These are phyloP conservation scores for Chaetomium sp. DNA, from an alignment of 2,329 filamentous ascomycete genomes.

Conservation along the genomic window DNA sequence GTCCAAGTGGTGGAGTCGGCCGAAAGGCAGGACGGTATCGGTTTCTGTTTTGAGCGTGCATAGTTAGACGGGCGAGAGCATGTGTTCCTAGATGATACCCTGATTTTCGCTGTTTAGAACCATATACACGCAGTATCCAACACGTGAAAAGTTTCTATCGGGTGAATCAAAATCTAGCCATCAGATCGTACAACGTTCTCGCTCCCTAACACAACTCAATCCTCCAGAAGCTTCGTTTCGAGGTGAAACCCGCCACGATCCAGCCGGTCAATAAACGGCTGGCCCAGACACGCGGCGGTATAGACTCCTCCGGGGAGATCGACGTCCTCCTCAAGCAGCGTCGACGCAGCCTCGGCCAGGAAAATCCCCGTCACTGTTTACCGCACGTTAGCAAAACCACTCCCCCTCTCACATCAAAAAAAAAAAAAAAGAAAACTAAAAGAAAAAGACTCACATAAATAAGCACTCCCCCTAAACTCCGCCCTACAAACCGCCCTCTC, in stretches of 20 bases:
- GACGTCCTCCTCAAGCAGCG: slow-evolving; percentile 62
- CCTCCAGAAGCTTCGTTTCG: slow-evolving; percentile 48
- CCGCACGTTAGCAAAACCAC: slow-evolving; percentile 6
- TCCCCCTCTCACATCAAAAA: background rate
- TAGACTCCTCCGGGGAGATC: slow-evolving; percentile 62
- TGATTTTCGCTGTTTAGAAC: background rate
- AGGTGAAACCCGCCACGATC: slow-evolving; percentile 64
- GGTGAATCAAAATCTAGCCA: background rate
- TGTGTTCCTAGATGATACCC: slow-evolving; percentile 11
- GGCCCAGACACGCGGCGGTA: slow-evolving; percentile 72
- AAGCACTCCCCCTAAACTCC: slow-evolving; percentile 62
- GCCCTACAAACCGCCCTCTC: slow-evolving; percentile 56
- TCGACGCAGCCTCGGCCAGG: slow-evolving; percentile 64
- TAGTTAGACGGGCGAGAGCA: slow-evolving; percentile 6
- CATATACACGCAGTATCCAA: background rate
- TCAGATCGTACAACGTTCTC: background rate
- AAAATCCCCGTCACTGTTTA: slow-evolving; percentile 64
- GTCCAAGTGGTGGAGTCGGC: slow-evolving; percentile 12
- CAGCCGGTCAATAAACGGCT: slow-evolving; percentile 65
- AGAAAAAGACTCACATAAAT: slow-evolving; percentile 57
- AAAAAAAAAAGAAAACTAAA: background rate
- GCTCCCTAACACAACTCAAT: slow-evolving; percentile 4
- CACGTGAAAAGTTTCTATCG: background rate
- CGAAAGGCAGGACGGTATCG: background rate
- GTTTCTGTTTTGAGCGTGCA: slow-evolving; percentile 16